Base-by-base conservation (phyloP, 257 asterid species). In the Solanum chaucha region DNA sequence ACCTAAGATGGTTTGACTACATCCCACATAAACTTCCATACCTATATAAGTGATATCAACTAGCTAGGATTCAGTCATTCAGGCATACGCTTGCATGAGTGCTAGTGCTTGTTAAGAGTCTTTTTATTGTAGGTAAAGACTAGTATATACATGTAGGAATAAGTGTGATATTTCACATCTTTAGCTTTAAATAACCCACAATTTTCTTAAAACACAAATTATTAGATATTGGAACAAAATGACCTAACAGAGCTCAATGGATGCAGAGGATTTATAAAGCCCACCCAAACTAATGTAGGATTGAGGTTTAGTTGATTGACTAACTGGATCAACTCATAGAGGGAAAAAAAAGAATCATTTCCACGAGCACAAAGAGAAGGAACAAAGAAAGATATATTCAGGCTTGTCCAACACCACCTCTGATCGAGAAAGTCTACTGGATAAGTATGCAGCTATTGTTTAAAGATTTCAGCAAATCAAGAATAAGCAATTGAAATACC, bases 401-500 rank as follows among this genome's bases (percentile, higher is more conserved):
- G 72, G 24, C 72, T 10, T n/a, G 34, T 61, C 70, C 70, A 61
- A 35, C 36, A 67, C 36, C 5, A 67, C 74, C 74, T 67, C 20
- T 67, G 74, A 11, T 11, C 74, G 10, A 13, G 13, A 67, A 67
- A 12, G 17, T 67, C 20, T 26, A 28, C 74, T 26, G 74, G 74
- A 26, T 19, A 73, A 35, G 48, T 73, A 19, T 35, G n/a, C 28
- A 73, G n/a, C 61, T 84, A 64, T 17, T 64, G n/a, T 74, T 73
- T 32, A 40, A 41, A 72, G 58, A 28, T 86, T 44, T 74, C 82
- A 74, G 58, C 10, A 74, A 74, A 74, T 22, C 58, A 61, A 86
- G 83, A 89, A 83, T 64, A 64, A 80, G 55, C 41, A 89, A 82
- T 77, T 34, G 34, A 72, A 48, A 88, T 90, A 96, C 99, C 99